Base-by-base conservation (phyloP, 768 basidiomycete genomes). In the Glaciozyma martinii region DNA sequence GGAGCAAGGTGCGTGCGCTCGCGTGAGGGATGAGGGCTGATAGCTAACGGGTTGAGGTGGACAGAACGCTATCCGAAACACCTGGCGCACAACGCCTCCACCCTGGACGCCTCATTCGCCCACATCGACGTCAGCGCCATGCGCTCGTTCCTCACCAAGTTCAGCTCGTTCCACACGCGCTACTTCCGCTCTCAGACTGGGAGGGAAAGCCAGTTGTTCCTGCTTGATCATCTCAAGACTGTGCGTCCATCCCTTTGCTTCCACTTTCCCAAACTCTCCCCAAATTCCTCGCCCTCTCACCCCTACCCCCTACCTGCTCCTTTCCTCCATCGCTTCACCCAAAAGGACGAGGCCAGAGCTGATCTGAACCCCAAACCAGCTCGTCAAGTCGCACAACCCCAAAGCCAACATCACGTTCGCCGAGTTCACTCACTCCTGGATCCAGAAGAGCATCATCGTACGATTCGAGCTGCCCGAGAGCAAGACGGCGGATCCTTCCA, bases 161-260 rank as follows among this genome's bases (percentile, higher is more conserved):
- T 68, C 19, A 59, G 61, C 5, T 4, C 1, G 5, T 78, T 77
- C 73, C 59, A 73, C 60, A 78, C 75, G 3, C 69, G 79, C 40
- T 78, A 79, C 70, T 80, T 79, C 73, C 75, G 77, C 13, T 76
- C 76, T 1, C 68, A 73, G 23, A 75, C 76, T 4, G 79, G 79
- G 15, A 74, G 74, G 50, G 71, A 78, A 62, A 74, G 73, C 21
- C 75, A 78, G 66, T 66, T 73, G 63, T 79, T 73, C 72, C 70
- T 80, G 29, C 66, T 78, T 12, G 55, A 62, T 46, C 72, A 75
- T 56, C 64, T 79, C 65, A 67, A 76, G 63, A 59, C 73, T 69
- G 76, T 75, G 23, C 62, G 72, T 63, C 32, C 30, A n/a, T 9
- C 21, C 8, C 16, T 18, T 30, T 18, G 32, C 15, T 19, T 32